Evolutionary conservation across 208 protist species (phyloP).

Genomic region (Crithidia brevicula): DNA sequence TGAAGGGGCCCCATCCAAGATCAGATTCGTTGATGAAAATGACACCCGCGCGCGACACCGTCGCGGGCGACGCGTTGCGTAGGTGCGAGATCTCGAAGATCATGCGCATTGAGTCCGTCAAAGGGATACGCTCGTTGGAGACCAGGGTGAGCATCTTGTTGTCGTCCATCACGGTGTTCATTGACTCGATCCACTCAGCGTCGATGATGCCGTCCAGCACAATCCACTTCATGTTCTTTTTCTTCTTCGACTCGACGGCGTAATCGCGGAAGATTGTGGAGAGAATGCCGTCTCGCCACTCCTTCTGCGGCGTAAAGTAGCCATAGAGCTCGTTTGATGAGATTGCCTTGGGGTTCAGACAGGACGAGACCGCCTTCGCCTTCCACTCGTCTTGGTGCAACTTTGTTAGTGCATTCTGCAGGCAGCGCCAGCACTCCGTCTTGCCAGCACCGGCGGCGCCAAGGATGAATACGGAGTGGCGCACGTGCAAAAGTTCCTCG

Average conservation of each 20-base stretch:
- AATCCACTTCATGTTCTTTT: constrained; percentile 97
- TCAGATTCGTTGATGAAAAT: constrained; percentile 98
- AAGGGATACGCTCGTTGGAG: constrained; percentile 98
- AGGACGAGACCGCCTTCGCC: constrained; percentile 90
- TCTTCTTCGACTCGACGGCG: constrained; percentile 95
- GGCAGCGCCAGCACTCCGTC: constrained; percentile 96
- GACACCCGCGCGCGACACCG: constrained; percentile 98
- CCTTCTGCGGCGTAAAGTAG: constrained; percentile 96
- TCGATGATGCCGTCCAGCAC: constrained; percentile 99
- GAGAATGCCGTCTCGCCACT: constrained; percentile 97
- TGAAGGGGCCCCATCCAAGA: constrained; percentile 97
- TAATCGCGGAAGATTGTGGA: constrained; percentile 96
- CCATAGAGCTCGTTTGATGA: constrained; percentile 98
- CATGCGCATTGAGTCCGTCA: constrained; percentile 98
- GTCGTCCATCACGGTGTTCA: constrained; percentile 99
- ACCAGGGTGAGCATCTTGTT: constrained; percentile 99
- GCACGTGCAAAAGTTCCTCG: constrained; percentile 97
- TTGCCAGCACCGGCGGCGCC: constrained; percentile 97
- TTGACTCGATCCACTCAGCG: constrained; percentile 99
- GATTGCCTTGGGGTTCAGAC: constrained; percentile 99
- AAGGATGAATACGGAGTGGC: constrained; percentile 99
- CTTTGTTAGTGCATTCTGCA: constrained; percentile 93
- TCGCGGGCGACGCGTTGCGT: constrained; percentile 97
- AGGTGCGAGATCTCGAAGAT: constrained; percentile 98
- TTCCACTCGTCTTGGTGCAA: constrained; percentile 93